These are phyloP conservation scores for Phytophthora ramorum DNA, from an alignment of 352 stramenopile genomes.

Conservation along the genomic window DNA sequence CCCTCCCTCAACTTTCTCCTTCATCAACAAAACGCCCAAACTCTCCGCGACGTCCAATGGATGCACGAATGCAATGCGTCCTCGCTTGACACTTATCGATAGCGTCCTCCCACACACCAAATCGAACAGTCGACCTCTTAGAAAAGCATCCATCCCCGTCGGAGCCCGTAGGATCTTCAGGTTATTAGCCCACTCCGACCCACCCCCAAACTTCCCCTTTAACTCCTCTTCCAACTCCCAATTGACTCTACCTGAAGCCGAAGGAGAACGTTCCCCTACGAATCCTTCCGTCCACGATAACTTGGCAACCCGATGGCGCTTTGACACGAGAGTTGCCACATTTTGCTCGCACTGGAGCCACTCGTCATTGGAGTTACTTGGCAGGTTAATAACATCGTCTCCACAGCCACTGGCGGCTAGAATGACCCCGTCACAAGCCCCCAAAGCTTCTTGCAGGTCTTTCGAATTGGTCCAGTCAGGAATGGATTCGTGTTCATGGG, in stretches of 20 bases:
- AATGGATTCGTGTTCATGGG: slow-evolving; percentile 32
- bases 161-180: slow-evolving; percentile 48
- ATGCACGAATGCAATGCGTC: slow-evolving; percentile 69
- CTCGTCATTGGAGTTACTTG: slow-evolving; percentile 19
- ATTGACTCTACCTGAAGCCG: slow-evolving; percentile 49
- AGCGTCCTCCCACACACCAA: slow-evolving; percentile 74
- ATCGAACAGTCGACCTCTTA: slow-evolving; percentile 54
- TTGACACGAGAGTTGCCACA: slow-evolving; percentile 27
- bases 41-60: slow-evolving; percentile 63
- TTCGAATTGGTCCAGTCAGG: slow-evolving; percentile 51
- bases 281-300: slow-evolving; percentile 62
- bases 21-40: slow-evolving; percentile 32
- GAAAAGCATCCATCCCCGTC: slow-evolving; percentile 67
- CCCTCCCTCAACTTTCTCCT: slow-evolving; percentile 9
- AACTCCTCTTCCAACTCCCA: slow-evolving; percentile 57
- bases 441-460: slow-evolving; percentile 53
- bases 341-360: slow-evolving; percentile 38
- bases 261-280: slow-evolving; percentile 37
- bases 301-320: slow-evolving; percentile 50
- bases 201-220: slow-evolving; percentile 18
- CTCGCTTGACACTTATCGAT: slow-evolving; percentile 64
- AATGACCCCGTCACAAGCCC: slow-evolving; percentile 54
- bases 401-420: slow-evolving; percentile 36
- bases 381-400: slow-evolving; percentile 31
- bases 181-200: slow-evolving; percentile 7